phyloP scores from a whole-genome alignment of 257 asterid species.

The Solanum neorickii region DNA sequence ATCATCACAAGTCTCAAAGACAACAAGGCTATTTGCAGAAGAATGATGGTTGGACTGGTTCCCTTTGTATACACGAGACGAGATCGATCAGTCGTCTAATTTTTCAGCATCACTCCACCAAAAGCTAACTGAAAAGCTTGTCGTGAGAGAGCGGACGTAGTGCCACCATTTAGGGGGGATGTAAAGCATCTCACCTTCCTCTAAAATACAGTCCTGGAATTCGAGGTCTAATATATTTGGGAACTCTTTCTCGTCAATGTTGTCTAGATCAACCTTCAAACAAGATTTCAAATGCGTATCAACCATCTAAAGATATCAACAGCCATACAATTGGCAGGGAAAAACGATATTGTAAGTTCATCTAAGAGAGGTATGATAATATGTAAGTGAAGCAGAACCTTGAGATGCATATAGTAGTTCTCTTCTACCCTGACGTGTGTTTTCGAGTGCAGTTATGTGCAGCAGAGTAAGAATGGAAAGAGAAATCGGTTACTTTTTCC shows the following conservation, averaged over 20 bases:
- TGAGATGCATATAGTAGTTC: not conserved
- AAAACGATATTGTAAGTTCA: not conserved
- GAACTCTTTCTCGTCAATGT: conserved; percentile 52
- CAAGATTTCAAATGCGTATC: not conserved
- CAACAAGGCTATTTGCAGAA: not conserved
- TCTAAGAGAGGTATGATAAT: not conserved
- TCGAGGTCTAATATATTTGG: conserved; percentile 54
- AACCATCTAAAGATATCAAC: not conserved
- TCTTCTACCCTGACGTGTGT: not conserved
- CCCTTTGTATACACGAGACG: not conserved
- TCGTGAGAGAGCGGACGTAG: conserved; percentile 81
- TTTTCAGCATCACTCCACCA: conserved; percentile 62
- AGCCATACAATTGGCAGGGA: not conserved
- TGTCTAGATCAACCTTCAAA: conserved; percentile 87
- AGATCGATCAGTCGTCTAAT: not conserved
- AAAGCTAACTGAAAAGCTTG: conserved; percentile 96
- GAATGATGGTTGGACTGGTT: not conserved
- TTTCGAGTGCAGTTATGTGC: not conserved
- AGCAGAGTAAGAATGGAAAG: not conserved
- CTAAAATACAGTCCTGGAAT: conserved; percentile 78
- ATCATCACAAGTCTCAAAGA: not conserved
- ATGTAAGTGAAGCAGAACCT: not conserved
- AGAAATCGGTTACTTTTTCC: not conserved
- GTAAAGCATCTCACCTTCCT: conserved; percentile 98
- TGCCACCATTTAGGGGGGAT: conserved; percentile 99